These are phyloP conservation scores for Hyaloperonospora brassicae DNA, from an alignment of 352 stramenopile genomes.

Conservation along the genomic window DNA sequence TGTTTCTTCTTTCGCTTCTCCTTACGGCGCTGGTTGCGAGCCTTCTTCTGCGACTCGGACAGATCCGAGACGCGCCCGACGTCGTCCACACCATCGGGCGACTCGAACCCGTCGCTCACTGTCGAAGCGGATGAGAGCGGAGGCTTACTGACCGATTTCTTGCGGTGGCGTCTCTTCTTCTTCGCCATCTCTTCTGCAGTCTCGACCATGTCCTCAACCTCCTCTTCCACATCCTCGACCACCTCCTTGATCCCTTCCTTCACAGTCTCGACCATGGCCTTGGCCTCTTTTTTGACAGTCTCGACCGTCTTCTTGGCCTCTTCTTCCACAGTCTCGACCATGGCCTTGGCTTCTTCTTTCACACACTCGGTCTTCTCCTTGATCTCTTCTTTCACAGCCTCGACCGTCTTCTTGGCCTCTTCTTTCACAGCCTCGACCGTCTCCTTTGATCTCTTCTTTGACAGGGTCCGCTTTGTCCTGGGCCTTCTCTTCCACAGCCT, in stretches of 20 bases:
- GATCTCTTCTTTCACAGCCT: conserved; percentile 12
- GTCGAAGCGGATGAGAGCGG: conserved; percentile 18
- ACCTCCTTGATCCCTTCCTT: conserved; percentile 28
- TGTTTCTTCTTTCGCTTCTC: conserved; percentile 72
- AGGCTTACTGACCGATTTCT: conserved; percentile 17
- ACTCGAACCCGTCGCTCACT: conserved; percentile 27
- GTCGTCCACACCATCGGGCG: conserved; percentile 26
- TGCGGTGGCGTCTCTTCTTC: conserved; percentile 35
- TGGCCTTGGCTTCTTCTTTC: conserved; percentile 29
- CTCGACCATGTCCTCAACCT: conserved; percentile 25
- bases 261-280: conserved; percentile 18
- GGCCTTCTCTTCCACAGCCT: neutral
- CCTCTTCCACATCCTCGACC: conserved; percentile 3
- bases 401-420: conserved; percentile 26
- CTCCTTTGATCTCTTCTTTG: conserved; percentile 29
- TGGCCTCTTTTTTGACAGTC: conserved; percentile 14
- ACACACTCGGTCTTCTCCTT: conserved; percentile 17
- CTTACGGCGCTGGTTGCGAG: conserved; percentile 65
- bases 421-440: neutral
- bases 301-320: conserved; percentile 24
- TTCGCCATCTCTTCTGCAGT: conserved; percentile 21
- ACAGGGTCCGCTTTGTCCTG: conserved; percentile 14
- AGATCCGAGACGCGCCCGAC: conserved; percentile 23
- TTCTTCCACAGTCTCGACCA: conserved; percentile 2
- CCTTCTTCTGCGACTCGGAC: conserved; percentile 52